Evolutionary conservation across 495 filamentous ascomycete genomes (phyloP).

Genomic region (Lentithecium fluviatile): DNA sequence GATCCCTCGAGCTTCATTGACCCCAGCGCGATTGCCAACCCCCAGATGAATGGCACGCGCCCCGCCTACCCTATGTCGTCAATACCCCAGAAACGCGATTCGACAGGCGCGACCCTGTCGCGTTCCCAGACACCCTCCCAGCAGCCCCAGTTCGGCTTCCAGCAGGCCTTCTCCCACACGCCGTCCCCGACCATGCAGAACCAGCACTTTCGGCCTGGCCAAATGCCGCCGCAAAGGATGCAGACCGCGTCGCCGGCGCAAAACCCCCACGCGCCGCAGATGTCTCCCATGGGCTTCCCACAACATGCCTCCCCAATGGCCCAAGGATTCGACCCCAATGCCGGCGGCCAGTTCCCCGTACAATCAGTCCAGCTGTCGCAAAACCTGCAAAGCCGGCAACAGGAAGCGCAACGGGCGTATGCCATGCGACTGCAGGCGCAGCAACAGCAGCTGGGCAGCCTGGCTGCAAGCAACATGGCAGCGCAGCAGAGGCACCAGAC

Average conservation of each 20-base stretch:
- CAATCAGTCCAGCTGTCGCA: constrained; percentile 49
- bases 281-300: constrained; percentile 50
- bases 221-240: constrained; percentile 70
- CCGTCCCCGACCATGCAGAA: constrained; percentile 83
- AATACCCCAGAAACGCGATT: constrained; percentile 27
- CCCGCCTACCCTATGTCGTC: constrained; percentile 23
- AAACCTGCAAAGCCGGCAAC: constrained; percentile 48
- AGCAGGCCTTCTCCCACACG: constrained; percentile 75
- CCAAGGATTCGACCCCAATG: constrained; percentile 49
- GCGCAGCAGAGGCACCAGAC: constrained; percentile 42
- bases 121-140: constrained; percentile 92
- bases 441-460: constrained; percentile 50
- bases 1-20: constrained; percentile 28
- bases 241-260: constrained; percentile 89
- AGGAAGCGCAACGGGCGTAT: constrained; percentile 43
- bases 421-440: constrained; percentile 59
- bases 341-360: constrained; percentile 34
- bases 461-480: constrained; percentile 49
- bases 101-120: constrained; percentile 53
- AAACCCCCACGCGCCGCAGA: constrained; percentile 50
- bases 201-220: constrained; percentile 60
- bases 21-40: constrained; percentile 22
- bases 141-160: constrained; percentile 62
- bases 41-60: constrained; percentile 30
- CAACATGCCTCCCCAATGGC: constrained; percentile 36